Evolutionary conservation across 2,329 filamentous ascomycete genomes (phyloP).

Genomic region (Aspergillus tubingensis): DNA sequence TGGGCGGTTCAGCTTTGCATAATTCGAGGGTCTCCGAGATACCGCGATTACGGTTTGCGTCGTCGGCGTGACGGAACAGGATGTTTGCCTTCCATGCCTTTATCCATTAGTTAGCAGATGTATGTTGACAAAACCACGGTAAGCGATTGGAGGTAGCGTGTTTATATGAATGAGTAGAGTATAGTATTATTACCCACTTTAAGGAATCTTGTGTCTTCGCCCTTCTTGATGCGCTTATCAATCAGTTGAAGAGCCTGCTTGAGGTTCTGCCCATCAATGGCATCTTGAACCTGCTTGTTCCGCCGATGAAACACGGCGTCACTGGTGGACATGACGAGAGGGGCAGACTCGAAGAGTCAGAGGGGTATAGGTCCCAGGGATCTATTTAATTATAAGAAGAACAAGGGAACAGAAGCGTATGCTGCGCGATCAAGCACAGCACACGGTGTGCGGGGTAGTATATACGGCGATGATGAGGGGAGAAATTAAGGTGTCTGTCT

Average conservation of each 20-base stretch:
- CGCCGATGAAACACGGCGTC: constrained; percentile 47
- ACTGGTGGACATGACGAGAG: constrained; percentile 30
- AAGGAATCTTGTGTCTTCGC: constrained; percentile 47
- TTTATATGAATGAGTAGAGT: background rate
- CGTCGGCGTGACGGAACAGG: constrained; percentile 44
- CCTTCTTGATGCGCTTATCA: constrained; percentile 59
- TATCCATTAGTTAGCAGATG: constrained; percentile 12
- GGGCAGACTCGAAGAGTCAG: background rate
- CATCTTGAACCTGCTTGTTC: constrained; percentile 53
- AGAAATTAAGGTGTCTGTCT: constrained; percentile 12
- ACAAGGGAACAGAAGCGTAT: constrained; percentile 12
- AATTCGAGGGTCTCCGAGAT: constrained; percentile 45
- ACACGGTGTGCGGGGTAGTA: constrained; percentile 23
- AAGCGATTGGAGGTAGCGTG: background rate
- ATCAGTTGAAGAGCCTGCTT: constrained; percentile 54
- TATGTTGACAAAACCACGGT: background rate
- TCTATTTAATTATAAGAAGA: background rate
- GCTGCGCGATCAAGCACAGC: constrained; percentile 30
- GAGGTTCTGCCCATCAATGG: constrained; percentile 50
- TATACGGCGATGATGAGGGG: constrained; percentile 16
- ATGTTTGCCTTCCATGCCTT: constrained; percentile 49
- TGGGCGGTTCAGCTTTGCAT: constrained; percentile 44
- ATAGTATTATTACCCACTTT: constrained; percentile 32
- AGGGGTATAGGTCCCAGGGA: background rate
- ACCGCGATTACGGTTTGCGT: constrained; percentile 46